A percentile compares a stretch with the other conserved stretches of the same genome.
Conservation (phyloP, 2,329 filamentous ascomycete genomes). For the Didymella keratinophila region DNA sequence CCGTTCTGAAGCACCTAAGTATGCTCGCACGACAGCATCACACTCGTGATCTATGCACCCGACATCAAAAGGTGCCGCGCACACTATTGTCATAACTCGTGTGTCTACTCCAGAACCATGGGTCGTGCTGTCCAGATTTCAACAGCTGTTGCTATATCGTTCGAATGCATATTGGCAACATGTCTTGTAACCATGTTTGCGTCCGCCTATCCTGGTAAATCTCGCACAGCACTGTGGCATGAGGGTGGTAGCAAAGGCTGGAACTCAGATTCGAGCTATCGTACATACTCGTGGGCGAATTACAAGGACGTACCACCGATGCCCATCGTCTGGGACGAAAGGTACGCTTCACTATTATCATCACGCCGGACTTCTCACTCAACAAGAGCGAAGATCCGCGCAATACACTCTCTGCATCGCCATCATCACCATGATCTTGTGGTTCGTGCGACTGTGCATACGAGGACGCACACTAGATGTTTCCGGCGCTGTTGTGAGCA, state of each 20-base stretch:
- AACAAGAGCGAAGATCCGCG: conserved; percentile 11
- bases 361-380: neutral
- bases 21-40: neutral
- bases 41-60: neutral
- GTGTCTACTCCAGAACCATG: neutral
- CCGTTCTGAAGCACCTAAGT: neutral
- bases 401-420: conserved; percentile 22
- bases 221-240: conserved; percentile 21
- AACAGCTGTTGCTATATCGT: conserved; percentile 4
- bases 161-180: conserved; percentile 20
- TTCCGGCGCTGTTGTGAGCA: conserved; percentile 17
- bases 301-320: conserved; percentile 27
- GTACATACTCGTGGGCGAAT: conserved; percentile 31
- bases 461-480: conserved; percentile 20
- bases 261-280: conserved; percentile 30
- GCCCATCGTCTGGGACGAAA: conserved; percentile 32
- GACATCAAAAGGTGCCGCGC: neutral
- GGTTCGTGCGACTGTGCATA: conserved; percentile 24
- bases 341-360: conserved; percentile 3
- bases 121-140: neutral
- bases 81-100: no score
- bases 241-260: conserved; percentile 26
- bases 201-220: conserved; percentile 20
- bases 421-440: conserved; percentile 21
- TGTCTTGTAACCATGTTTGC: conserved; percentile 22